These are phyloP conservation scores for Smallanthus sonchifolius DNA, from an alignment of 129 eudicot genomes.

Conservation along the genomic window DNA sequence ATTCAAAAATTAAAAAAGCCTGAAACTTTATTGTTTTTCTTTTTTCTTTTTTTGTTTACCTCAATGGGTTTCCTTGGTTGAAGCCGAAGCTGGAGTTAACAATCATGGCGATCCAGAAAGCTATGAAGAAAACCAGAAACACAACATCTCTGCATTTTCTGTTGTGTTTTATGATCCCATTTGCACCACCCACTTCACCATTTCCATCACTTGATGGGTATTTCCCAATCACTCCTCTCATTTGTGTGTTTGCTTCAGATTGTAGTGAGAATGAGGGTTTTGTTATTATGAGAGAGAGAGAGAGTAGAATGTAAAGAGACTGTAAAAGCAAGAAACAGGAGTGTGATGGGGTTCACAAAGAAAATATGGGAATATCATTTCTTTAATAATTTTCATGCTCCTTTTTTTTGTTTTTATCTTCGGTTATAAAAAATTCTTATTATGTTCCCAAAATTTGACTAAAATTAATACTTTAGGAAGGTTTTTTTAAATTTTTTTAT, in stretches of 20 bases:
- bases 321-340: slow-evolving; percentile 29
- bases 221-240: slow-evolving; percentile 82
- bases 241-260: slow-evolving; percentile 18
- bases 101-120: slow-evolving; percentile 95
- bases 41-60: slow-evolving; percentile 32
- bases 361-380: slow-evolving; percentile 36
- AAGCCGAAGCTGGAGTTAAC: slow-evolving; percentile 93
- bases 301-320: slow-evolving; percentile 18
- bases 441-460: slow-evolving; percentile 1
- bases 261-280: slow-evolving; percentile 23
- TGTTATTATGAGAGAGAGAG: slow-evolving; percentile 36
- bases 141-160: slow-evolving; percentile 92
- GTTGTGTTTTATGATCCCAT: slow-evolving; percentile 74
- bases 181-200: slow-evolving; percentile 38
- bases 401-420: slow-evolving; percentile 12
- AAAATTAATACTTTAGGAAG: not conserved
- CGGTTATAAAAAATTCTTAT: not conserved
- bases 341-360: slow-evolving; percentile 33
- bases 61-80: slow-evolving; percentile 90
- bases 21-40: slow-evolving; percentile 9
- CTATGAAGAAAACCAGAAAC: slow-evolving; percentile 81
- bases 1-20: slow-evolving; percentile 1
- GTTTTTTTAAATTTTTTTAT: not conserved
- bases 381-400: slow-evolving; percentile 12
- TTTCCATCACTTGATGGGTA: slow-evolving; percentile 76